phyloP scores from a whole-genome alignment of 345 rosid species.

The Eucalyptus sp. region DNA sequence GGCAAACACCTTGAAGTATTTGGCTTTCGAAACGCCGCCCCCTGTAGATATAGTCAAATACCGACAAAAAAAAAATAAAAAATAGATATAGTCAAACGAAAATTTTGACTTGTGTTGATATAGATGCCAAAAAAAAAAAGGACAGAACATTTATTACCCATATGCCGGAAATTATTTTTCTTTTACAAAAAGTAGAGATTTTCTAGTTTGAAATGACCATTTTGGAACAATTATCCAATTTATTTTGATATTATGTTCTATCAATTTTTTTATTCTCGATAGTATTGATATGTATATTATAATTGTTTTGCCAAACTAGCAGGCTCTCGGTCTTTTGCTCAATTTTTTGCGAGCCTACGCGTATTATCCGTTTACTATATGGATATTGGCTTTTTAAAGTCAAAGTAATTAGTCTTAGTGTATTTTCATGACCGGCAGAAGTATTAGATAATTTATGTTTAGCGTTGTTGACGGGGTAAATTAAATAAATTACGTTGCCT shows the following conservation, averaged over 20 bases:
- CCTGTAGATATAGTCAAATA: neutral
- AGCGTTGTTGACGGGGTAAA: neutral
- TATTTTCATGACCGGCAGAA: neutral
- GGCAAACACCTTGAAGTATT: neutral
- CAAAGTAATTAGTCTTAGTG: neutral
- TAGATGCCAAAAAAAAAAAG: neutral
- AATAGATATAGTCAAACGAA: neutral
- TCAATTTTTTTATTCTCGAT: neutral
- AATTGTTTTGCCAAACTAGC: neutral
- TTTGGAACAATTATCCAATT: neutral
- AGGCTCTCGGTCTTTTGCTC: neutral
- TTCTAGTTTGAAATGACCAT: neutral
- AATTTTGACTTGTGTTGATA: neutral
- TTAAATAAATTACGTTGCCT: neutral
- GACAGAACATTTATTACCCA: neutral
- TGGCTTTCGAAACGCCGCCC: neutral
- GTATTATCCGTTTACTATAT: neutral
- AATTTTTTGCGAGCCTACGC: neutral
- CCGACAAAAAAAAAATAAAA: too few species aligned
- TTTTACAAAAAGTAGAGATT: neutral
- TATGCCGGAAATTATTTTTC: neutral
- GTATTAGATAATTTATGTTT: neutral
- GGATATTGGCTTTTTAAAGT: neutral
- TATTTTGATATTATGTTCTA: neutral
- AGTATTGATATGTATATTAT: neutral